A percentile compares a stretch with the other conserved stretches of the same genome.
phyloP scores from a whole-genome alignment of 2,329 filamentous ascomycete genomes.

The Didymella pinodella region DNA sequence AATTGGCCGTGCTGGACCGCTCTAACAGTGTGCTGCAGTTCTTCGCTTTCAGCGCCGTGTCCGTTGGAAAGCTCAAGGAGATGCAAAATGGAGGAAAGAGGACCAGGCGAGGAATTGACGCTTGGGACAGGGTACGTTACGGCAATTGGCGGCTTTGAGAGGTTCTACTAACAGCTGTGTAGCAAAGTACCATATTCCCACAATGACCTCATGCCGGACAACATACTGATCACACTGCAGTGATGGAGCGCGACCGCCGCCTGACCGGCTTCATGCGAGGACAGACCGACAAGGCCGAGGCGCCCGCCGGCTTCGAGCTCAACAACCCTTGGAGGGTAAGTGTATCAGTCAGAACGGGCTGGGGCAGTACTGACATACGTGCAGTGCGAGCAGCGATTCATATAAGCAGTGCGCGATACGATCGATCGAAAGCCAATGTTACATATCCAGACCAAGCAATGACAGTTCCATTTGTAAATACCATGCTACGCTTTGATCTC shows the following conservation, averaged over 20 bases:
- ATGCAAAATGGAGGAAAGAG: constrained; percentile 71
- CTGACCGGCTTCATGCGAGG: constrained; percentile 68
- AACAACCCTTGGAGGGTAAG: constrained; percentile 73
- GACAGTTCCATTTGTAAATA: constrained; percentile 17
- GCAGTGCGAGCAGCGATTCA: constrained; percentile 51
- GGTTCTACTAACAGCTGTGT: constrained; percentile 51
- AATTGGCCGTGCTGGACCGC: constrained; percentile 16
- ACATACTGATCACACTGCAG: constrained; percentile 53
- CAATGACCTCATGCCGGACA: constrained; percentile 45
- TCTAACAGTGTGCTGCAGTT: constrained; percentile 56
- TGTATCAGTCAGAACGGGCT: constrained; percentile 8
- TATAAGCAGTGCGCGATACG: constrained; percentile 34
- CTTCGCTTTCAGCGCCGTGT: constrained; percentile 67
- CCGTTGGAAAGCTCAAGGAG: constrained; percentile 64
- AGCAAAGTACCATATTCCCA: constrained; percentile 62
- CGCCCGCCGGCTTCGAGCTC: constrained; percentile 69
- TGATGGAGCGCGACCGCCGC: constrained; percentile 72
- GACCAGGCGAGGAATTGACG: constrained; percentile 65
- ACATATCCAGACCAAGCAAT: constrained; percentile 28
- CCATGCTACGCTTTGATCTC: constrained; percentile 38
- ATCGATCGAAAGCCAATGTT: constrained; percentile 22
- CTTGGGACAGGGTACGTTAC: constrained; percentile 68
- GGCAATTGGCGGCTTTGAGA: constrained; percentile 15
- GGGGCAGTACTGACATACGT: constrained; percentile 34
- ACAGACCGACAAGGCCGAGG: constrained; percentile 66